Base-by-base conservation (phyloP, 2,329 filamentous ascomycete genomes). In the Dissoconium aciculare region DNA sequence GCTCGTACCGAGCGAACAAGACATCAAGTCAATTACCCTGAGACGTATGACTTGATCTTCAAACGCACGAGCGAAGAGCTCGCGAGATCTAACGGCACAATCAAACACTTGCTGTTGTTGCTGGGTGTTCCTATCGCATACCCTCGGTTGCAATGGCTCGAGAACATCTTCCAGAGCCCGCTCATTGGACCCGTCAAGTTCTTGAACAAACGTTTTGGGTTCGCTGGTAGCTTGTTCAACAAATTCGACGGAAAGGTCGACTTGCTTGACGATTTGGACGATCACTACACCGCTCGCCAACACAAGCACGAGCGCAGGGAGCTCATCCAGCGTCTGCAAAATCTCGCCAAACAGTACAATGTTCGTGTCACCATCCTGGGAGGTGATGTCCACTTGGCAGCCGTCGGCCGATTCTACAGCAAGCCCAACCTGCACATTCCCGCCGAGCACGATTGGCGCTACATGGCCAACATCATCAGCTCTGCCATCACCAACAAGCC, bases 161-260 rank as follows among this genome's bases (percentile, higher is more conserved):
- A 95, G 53, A 94, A 93, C 49, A 79, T 94, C 35, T 71, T 95
- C 44, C 69, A 70, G 91, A 82, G 37, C 85, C 87, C 1, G 44
- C 36, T 94, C 14, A 85, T 94, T 49, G 84, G 78, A 0, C 84
- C 85, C 0, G 73, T 94, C 50, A 85, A 84, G 49, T 76, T 95
- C 39, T 54, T 94, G 45, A 89, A 93, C 62, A 80, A 85, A 53
- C 73, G 85, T 15, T 92, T 95, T 43, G 87, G 87, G 34, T 58
- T 93, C 26, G 78, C 78, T 4, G 85, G 84, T 28, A 73, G 74
- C 31, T 64, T 94, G 26, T 93, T 95, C 65, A 95, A 95, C 56
- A 70, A 83, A 34, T 94, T 95, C 44, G 87, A 94, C 45, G 87
- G 87, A 23, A 61, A 67, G 29, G 67, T 75, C 16, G 72, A 76